Base-by-base conservation (phyloP, 2,329 filamentous ascomycete genomes). In the Paecilomyces sp. region DNA sequence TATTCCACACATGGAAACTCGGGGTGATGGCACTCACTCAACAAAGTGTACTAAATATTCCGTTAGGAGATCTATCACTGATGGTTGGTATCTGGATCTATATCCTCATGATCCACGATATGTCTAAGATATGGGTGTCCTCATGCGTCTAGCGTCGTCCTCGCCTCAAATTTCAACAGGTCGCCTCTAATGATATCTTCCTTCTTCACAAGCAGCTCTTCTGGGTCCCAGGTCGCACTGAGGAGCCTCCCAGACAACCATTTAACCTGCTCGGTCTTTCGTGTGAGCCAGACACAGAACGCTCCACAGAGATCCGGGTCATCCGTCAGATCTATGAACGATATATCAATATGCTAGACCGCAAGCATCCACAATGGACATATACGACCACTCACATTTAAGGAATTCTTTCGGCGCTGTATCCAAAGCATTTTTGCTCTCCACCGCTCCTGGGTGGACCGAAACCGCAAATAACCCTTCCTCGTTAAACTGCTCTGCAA, bases 191-290 rank as follows among this genome's bases (percentile, higher is more conserved):
- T 67, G 64, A 81, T 74, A 58, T 78, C 75, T 2, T 75, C 68
- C 62, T 77, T 72, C 64, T 71, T 74, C 3, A 62, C 64, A 57
- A 77, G 62, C 50, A 80, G 67, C 63, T 80, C 76, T 3, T 71
- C 70, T 72, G 81, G 74, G 62, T 81, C 77, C 79, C 78, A 81
- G 22, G 71, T 76, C 31, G 65, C 71, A 60, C 69, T 76, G 2
- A 81, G 58, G 63, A 78, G 80, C 57, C 79, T 70, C 1, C 76
- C 78, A 2, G 69, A 69, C 28, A 81, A 63, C 77, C 78, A 81
- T 18, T 31, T 51, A 36, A 61, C 56, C 5, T 41, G 54, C 4
- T 31, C 15, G 1, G 54, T 18, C 3, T 75, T 71, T 36, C 73
- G 71, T 3, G 55, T 61, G 11, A 67, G 51, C 59, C 60, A 64